Percentiles rank a stretch among this genome's conserved stretches.
Conservation (phyloP, 2,329 filamentous ascomycete species). For the Diplodia corticola region DNA sequence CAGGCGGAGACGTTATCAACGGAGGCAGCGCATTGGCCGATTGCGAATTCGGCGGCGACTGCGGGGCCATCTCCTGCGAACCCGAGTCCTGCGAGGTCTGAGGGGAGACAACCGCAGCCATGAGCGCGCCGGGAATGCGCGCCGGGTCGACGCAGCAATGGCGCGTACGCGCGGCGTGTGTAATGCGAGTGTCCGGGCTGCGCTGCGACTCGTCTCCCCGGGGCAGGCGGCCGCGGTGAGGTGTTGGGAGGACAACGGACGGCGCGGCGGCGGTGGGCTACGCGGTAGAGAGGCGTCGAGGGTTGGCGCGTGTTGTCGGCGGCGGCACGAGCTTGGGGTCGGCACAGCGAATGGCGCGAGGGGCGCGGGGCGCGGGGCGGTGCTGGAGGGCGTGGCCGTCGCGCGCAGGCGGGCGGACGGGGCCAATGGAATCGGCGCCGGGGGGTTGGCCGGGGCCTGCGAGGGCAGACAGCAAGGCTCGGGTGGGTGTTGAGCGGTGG, state of each 20-base stretch:
- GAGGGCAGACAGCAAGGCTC: not conserved
- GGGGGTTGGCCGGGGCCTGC: not conserved
- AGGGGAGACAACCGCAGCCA: constrained; percentile 42
- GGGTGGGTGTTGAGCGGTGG: not conserved
- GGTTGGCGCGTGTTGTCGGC: constrained; percentile 14
- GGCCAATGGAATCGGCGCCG: not conserved
- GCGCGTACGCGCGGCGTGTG: constrained; percentile 1
- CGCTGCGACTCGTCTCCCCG: constrained; percentile 18
- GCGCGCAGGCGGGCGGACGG: constrained; percentile 9
- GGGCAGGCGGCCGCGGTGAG: not conserved
- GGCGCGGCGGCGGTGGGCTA: not conserved
- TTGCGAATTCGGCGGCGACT: constrained; percentile 33
- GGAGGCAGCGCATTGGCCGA: constrained; percentile 49
- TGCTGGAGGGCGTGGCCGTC: constrained; percentile 1
- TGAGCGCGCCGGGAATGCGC: constrained; percentile 25
- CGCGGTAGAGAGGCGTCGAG: not conserved
- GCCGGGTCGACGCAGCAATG: not conserved
- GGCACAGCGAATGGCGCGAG: constrained; percentile 9
- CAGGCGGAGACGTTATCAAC: constrained; percentile 52
- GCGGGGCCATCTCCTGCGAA: constrained; percentile 17
- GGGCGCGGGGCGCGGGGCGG: constrained; percentile 2
- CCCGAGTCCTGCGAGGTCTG: constrained; percentile 32
- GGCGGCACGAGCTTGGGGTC: constrained; percentile 9
- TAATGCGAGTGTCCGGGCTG: constrained; percentile 4
- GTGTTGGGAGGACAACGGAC: not conserved